A percentile compares a stretch with the other conserved stretches of the same genome.
phyloP scores from a whole-genome alignment of 768 basidiomycete species.

The Trametes punicea region DNA sequence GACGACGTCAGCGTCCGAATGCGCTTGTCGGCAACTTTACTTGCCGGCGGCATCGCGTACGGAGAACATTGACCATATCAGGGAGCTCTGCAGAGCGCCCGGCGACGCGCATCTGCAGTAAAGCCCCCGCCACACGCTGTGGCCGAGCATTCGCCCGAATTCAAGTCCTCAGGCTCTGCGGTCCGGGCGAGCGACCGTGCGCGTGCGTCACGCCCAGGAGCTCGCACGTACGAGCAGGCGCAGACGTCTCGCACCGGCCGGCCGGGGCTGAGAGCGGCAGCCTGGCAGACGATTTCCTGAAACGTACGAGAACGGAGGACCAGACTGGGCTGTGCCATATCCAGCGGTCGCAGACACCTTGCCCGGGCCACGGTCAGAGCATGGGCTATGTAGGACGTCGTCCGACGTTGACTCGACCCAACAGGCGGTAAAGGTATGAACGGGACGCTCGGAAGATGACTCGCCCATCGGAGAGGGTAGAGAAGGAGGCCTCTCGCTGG shows the following conservation, averaged over 20 bases:
- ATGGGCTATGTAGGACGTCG: too few relatives aligned
- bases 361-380: too few relatives aligned
- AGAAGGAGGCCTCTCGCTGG: too few relatives aligned
- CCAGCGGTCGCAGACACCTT: too few relatives aligned
- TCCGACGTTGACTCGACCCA: neutral
- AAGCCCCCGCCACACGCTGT: neutral
- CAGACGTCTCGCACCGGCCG: neutral
- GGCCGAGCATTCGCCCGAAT: neutral
- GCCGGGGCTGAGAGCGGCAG: neutral
- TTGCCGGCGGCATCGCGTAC: constrained; percentile 3
- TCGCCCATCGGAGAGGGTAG: neutral
- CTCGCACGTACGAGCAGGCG: neutral
- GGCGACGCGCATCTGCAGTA: neutral
- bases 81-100: neutral
- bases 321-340: neutral
- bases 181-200: neutral
- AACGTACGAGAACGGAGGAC: neutral
- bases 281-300: neutral
- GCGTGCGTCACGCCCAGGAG: neutral
- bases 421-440: neutral
- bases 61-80: neutral
- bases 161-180: constrained; percentile 1
- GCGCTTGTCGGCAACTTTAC: neutral
- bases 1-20: constrained; percentile 3
- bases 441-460: neutral